These are phyloP conservation scores for Pichia deserticola DNA, from an alignment of 805 yeast genomes.

Conservation along the genomic window DNA sequence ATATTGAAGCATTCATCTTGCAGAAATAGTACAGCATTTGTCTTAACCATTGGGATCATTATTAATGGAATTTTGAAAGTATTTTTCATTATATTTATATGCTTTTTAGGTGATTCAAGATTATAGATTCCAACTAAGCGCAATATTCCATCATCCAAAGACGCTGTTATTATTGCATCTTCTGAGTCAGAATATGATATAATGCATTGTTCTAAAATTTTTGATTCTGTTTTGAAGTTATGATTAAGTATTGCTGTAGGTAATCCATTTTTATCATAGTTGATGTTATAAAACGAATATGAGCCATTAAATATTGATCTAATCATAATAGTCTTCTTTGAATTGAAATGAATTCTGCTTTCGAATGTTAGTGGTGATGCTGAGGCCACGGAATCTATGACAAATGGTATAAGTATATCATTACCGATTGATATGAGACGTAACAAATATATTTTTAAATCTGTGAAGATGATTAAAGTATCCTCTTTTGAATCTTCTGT, in stretches of 20 bases:
- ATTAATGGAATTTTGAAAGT: conserved; percentile 24
- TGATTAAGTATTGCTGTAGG: neutral
- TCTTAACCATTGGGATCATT: conserved; percentile 19
- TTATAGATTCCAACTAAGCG: neutral
- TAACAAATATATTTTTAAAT: neutral
- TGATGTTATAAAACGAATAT: no score
- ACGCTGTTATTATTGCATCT: neutral
- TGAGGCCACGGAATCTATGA: neutral
- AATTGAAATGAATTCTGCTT: no score
- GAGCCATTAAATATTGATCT: no score
- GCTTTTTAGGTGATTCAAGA: neutral
- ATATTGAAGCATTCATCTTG: conserved; percentile 19
- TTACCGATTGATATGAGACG: neutral
- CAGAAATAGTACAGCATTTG: conserved; percentile 22
- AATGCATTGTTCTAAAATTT: neutral
- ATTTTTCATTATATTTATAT: conserved; percentile 10
- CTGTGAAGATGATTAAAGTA: conserved; percentile 13
- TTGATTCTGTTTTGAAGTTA: neutral
- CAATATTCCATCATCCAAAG: neutral
- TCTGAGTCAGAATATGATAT: conserved; percentile 1
- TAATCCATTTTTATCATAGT: neutral
- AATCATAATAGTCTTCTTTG: no score
- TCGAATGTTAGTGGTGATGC: neutral
- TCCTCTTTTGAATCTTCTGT: conserved; percentile 20
- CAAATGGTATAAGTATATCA: neutral